These are phyloP conservation scores for Leccinum pachyderme DNA, from an alignment of 1,284 basidiomycete genomes.

Conservation along the genomic window DNA sequence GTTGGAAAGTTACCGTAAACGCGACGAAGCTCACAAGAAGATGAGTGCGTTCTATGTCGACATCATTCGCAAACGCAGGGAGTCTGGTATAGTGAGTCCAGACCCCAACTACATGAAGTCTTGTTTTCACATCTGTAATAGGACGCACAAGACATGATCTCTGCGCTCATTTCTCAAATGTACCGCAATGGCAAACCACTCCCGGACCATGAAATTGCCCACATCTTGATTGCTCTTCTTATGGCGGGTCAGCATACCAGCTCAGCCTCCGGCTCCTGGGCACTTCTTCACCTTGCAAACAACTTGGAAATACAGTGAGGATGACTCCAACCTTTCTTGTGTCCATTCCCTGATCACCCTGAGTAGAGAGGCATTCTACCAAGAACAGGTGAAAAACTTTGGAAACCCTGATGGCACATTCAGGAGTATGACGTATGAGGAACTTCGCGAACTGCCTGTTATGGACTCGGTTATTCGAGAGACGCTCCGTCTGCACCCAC, in stretches of 20 bases:
- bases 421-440: constrained; percentile 84
- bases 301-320: constrained; percentile 76
- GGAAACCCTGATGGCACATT: constrained; percentile 79
- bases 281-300: constrained; percentile 87
- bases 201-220: constrained; percentile 90
- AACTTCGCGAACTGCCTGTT: constrained; percentile 79
- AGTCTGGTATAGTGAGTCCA: constrained; percentile 41
- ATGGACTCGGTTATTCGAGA: constrained; percentile 92
- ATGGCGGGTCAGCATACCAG: constrained; percentile 99
- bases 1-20: constrained; percentile 81
- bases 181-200: constrained; percentile 86
- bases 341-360: neutral
- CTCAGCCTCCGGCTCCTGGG: constrained; percentile 90
- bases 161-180: constrained; percentile 79
- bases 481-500: constrained; percentile 89
- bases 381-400: constrained; percentile 88
- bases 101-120: neutral
- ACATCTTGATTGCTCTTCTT: constrained; percentile 93
- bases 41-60: constrained; percentile 94
- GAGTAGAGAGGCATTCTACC: constrained; percentile 71
- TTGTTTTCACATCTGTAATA: constrained; percentile 25
- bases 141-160: constrained; percentile 91
- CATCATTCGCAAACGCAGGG: constrained; percentile 81
- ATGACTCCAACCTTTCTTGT: neutral
- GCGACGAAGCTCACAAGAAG: constrained; percentile 89